Conservation (phyloP, 2,329 filamentous ascomycete species). For the Colletotrichum falcatum region DNA sequence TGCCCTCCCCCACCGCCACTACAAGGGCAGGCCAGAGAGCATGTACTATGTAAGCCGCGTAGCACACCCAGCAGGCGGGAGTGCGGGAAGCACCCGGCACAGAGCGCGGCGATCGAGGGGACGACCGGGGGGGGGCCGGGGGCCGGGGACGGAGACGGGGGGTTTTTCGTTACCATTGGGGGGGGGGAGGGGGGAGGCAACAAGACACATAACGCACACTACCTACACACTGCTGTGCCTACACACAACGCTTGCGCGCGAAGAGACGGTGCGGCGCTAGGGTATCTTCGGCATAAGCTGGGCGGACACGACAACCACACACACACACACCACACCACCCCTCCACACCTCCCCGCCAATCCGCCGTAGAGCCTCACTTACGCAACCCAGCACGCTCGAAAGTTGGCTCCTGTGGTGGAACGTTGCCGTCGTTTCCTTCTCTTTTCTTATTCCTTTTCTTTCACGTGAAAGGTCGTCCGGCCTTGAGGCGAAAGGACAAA, state of each 20-base stretch:
- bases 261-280: constrained; percentile 9
- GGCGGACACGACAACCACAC: neutral
- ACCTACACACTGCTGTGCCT: neutral
- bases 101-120: neutral
- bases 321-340: constrained; percentile 1
- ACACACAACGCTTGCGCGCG: neutral
- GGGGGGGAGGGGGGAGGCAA: neutral
- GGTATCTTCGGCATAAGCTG: constrained; percentile 26
- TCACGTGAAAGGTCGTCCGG: neutral
- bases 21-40: neutral
- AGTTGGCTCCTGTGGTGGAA: neutral
- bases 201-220: neutral
- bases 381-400: neutral
- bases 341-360: neutral
- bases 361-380: neutral
- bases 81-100: constrained; percentile 1
- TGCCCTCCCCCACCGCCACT: neutral
- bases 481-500: too few relatives aligned
- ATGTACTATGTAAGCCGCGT: neutral
- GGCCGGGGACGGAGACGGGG: too few relatives aligned
- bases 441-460: too few relatives aligned
- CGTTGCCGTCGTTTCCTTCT: neutral
- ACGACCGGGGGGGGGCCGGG: accelerated
- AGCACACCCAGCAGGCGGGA: neutral
- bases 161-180: too few relatives aligned